A percentile compares a stretch with the other conserved stretches of the same genome.
phyloP scores from a whole-genome alignment of 805 yeast species.

The Nakazawaea peltata region DNA sequence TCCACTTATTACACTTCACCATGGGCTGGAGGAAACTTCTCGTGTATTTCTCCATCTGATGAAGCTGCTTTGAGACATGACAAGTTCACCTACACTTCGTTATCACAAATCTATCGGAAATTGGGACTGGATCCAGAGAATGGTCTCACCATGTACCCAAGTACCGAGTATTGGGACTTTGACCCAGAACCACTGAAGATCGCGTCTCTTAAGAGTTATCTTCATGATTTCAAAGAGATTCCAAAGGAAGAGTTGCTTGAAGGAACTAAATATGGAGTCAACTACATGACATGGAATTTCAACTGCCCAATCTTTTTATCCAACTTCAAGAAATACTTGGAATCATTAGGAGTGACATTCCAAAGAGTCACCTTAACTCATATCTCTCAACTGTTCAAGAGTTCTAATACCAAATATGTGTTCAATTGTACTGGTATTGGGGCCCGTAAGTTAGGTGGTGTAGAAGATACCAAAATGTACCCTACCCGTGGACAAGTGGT shows the following conservation, averaged over 20 bases:
- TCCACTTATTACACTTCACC: conserved; percentile 72
- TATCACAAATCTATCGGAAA: conserved; percentile 30
- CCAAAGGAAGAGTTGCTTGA: conserved; percentile 32
- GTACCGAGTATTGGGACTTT: conserved; percentile 53
- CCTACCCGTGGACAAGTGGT: conserved; percentile 82
- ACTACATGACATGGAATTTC: conserved; percentile 58
- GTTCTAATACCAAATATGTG: conserved; percentile 30
- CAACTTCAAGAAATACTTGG: conserved; percentile 37
- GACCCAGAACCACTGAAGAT: conserved; percentile 39
- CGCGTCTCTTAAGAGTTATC: conserved; percentile 36
- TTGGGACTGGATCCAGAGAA: conserved; percentile 36
- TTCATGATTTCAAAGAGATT: conserved; percentile 37
- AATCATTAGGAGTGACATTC: conserved; percentile 42
- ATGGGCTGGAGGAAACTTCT: conserved; percentile 66
- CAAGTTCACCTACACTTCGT: conserved; percentile 44
- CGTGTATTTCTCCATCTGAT: conserved; percentile 54
- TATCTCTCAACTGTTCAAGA: conserved; percentile 44
- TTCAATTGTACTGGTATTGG: conserved; percentile 79
- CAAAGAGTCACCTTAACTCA: conserved; percentile 38
- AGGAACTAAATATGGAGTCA: conserved; percentile 50
- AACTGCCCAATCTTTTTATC: conserved; percentile 58
- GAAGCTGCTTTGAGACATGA: conserved; percentile 42
- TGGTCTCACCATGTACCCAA: conserved; percentile 48
- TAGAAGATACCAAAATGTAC: conserved; percentile 48
- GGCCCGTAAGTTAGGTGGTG: conserved; percentile 57